Base-by-base conservation (phyloP, 352 stramenopile genomes). In the Elongisporangium undulatum region DNA sequence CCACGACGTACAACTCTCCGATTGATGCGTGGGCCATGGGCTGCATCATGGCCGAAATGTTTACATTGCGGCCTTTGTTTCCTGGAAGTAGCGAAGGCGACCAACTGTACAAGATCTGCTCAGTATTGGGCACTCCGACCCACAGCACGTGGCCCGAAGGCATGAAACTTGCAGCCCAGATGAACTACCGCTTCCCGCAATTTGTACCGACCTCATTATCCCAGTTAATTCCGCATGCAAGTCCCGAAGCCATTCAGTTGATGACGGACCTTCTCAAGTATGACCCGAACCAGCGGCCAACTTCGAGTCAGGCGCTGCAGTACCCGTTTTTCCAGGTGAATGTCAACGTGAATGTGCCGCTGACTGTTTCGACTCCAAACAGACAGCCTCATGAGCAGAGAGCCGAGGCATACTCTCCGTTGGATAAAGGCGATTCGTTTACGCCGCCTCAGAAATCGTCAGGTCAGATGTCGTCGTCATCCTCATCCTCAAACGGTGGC, bases 31-130 rank as follows among this genome's bases (percentile, higher is more conserved):
- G 96, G 84, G 97, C 96, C 0, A 94, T 95, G 70, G 98, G 97
- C 19, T 98, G 96, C 69, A 98, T 99, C 68, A 97, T 99, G 72
- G 95, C 93, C 13, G 98, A 99, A 69, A 75, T 99, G 63, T 98
- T 98, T 66, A 97, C 86, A 29, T 68, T 99, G 24, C 71, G 81
- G 8, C 97, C 97, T 5, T 80, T 99, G n/a, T 99, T 99, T 68
- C 97, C 97, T 0, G 97, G 97, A 10, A 96, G 76, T 53, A 96
- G 77, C 55, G 97, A 99, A 80, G 89, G 95, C 24, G 97, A 99
- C 70, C 90, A 99, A 77, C 84, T 99, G 9, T 97, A 98, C 75
- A 99, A 99, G 64, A 98, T 98, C 26, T 98, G 92, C 73, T 97
- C 87, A 2, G 90, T 98, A n/a, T 66, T 98, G 20, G 94, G 95